A percentile compares a stretch with the other conserved stretches of the same genome.
Conservation (phyloP, 257 asterid species). For the Gynochthodes officinalis region DNA sequence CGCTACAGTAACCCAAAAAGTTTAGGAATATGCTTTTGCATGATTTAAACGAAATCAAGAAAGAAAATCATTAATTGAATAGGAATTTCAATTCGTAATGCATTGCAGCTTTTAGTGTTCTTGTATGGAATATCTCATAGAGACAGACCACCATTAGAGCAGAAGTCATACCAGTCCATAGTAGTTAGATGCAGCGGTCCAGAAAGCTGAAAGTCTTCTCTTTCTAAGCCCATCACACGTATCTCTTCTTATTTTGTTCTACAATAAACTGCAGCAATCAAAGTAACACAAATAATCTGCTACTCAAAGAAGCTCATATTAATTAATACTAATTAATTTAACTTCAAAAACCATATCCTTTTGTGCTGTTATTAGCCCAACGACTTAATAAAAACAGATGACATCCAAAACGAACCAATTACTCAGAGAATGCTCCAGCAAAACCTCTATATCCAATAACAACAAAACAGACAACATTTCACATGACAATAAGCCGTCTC, state of each 20-base stretch:
- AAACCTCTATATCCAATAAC: no score
- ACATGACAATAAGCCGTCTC: no score
- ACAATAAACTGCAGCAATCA: slow-evolving; percentile 8
- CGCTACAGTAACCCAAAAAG: neutral
- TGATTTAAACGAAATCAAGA: neutral
- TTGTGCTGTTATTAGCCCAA: no score
- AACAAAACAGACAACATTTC: no score
- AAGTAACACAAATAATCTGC: neutral
- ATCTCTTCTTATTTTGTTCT: neutral
- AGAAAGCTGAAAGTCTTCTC: slow-evolving; percentile 54
- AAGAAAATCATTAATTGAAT: neutral
- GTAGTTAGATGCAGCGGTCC: slow-evolving; percentile 75
- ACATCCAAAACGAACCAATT: no score
- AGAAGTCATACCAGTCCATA: slow-evolving; percentile 63
- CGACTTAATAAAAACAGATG: no score
- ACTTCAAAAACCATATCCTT: no score
- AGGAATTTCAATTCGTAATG: neutral
- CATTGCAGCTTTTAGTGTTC: neutral
- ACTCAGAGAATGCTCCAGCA: no score
- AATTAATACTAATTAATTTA: neutral
- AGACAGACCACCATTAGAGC: neutral
- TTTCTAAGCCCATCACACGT: slow-evolving; percentile 47
- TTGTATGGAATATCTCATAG: neutral
- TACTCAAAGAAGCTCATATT: neutral
- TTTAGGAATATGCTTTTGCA: neutral